Evolutionary conservation across 108 stramenopile genomes (phyloP).

Genomic region (Skeletonema costatum): DNA sequence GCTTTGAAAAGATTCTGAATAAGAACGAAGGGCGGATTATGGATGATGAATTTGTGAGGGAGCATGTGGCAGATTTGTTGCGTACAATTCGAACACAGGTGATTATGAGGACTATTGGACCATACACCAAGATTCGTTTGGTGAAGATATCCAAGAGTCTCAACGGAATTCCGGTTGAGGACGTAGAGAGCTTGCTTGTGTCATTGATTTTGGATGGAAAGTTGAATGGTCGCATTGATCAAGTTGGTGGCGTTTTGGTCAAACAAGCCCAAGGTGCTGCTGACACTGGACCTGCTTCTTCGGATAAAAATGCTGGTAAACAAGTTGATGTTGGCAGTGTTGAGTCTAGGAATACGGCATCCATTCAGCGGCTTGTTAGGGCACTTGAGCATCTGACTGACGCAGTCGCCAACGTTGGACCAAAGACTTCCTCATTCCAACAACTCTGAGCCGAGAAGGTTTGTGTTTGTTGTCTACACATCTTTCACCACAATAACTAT

Average conservation of each 20-base stretch:
- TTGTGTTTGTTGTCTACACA: no score
- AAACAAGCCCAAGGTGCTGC: constrained; percentile 13
- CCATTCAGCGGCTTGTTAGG: not conserved
- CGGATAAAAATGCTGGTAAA: not conserved
- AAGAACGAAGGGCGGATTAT: constrained; percentile 84
- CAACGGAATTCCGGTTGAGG: constrained; percentile 81
- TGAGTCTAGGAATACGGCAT: constrained; percentile 5
- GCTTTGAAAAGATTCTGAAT: constrained; percentile 78
- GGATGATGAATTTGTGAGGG: constrained; percentile 92
- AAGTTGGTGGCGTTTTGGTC: constrained; percentile 68
- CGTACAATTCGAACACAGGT: constrained; percentile 94
- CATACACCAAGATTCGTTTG: constrained; percentile 87
- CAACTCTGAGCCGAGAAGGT: no score
- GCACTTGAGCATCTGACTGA: constrained; percentile 4
- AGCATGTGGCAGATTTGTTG: constrained; percentile 87
- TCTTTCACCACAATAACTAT: not conserved
- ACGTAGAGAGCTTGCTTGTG: constrained; percentile 89
- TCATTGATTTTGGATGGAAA: constrained; percentile 86
- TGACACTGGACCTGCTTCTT: constrained; percentile 1
- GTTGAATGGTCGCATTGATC: constrained; percentile 81
- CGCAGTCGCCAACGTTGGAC: not conserved
- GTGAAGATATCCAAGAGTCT: constrained; percentile 78
- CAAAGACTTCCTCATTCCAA: not conserved
- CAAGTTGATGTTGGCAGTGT: not conserved
- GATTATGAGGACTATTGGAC: constrained; percentile 76